Conservation (phyloP, 1,284 basidiomycete genomes). For the Phellinidium pouzarii region DNA sequence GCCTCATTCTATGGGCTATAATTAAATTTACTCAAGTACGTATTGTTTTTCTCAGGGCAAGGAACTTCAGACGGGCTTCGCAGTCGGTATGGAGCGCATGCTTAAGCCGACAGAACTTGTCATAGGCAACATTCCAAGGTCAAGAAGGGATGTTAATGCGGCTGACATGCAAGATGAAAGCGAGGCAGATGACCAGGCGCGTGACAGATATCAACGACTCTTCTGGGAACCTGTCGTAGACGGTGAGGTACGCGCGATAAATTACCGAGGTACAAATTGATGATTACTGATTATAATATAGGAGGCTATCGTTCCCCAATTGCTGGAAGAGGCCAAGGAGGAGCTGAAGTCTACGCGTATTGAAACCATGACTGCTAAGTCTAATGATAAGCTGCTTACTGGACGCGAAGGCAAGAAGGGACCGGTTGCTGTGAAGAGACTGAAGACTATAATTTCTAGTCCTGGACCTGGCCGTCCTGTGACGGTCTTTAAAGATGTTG, state of each 20-base stretch:
- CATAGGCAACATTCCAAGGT: conserved; percentile 4
- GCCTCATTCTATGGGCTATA: conserved; percentile 54
- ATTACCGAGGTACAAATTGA: conserved; percentile 12
- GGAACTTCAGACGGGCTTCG: conserved; percentile 60
- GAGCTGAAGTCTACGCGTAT: conserved; percentile 25
- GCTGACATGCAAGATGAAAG: conserved; percentile 56
- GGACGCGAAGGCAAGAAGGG: conserved; percentile 3
- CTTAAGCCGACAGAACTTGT: conserved; percentile 40
- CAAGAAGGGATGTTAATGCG: conserved; percentile 37
- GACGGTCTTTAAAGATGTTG: conserved; percentile 62
- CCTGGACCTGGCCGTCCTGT: conserved; percentile 39
- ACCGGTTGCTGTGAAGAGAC: conserved; percentile 29
- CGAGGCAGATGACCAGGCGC: conserved; percentile 48
- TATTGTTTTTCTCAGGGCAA: conserved; percentile 39
- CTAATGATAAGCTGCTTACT: conserved; percentile 26
- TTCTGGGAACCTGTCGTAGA: conserved; percentile 73
- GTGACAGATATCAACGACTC: conserved; percentile 59
- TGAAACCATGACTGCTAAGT: conserved; percentile 33
- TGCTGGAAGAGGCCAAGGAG: conserved; percentile 36
- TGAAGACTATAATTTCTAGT: conserved; percentile 31
- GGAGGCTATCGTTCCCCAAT: conserved; percentile 51
- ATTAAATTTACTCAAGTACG: too few relatives aligned
- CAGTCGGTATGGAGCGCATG: conserved; percentile 58
- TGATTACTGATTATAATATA: conserved; percentile 23
- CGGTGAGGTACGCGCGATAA: conserved; percentile 41